These are phyloP conservation scores for Fusarium sp. DNA, from an alignment of 2,329 filamentous ascomycete genomes.

Conservation along the genomic window DNA sequence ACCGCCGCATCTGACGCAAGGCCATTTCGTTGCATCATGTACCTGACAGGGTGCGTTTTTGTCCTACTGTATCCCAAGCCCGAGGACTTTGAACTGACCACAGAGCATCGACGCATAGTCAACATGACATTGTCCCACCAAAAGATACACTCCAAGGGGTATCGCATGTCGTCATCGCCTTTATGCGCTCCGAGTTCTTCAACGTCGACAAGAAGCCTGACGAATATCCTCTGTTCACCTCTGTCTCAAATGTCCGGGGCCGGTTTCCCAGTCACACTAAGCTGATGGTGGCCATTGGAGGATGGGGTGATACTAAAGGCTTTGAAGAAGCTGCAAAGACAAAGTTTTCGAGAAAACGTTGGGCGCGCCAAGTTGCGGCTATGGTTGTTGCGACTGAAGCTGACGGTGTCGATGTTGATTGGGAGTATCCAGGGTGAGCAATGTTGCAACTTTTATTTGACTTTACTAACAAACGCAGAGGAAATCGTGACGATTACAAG, in stretches of 20 bases:
- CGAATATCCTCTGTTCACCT: slow-evolving; percentile 66
- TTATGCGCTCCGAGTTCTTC: slow-evolving; percentile 67
- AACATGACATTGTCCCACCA: slow-evolving; percentile 60
- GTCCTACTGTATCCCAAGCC: neutral
- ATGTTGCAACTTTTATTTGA: neutral
- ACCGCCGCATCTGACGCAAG: neutral
- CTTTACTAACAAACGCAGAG: slow-evolving; percentile 53
- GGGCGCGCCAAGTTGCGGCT: slow-evolving; percentile 72
- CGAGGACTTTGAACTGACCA: slow-evolving; percentile 5
- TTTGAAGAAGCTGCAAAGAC: slow-evolving; percentile 70
- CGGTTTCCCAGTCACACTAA: slow-evolving; percentile 67
- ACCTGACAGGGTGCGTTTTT: slow-evolving; percentile 60
- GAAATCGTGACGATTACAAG: slow-evolving; percentile 79
- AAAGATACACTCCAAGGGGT: slow-evolving; percentile 56
- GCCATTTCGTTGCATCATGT: slow-evolving; percentile 58
- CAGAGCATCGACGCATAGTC: slow-evolving; percentile 54
- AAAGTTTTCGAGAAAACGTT: slow-evolving; percentile 64
- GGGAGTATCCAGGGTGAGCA: slow-evolving; percentile 69
- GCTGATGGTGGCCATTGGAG: slow-evolving; percentile 78
- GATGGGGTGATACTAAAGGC: slow-evolving; percentile 77
- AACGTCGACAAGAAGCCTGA: slow-evolving; percentile 56
- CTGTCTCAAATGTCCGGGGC: slow-evolving; percentile 60
- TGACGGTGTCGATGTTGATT: slow-evolving; percentile 75
- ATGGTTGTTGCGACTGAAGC: slow-evolving; percentile 73
- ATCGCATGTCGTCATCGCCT: slow-evolving; percentile 71